A percentile compares a stretch with the other conserved stretches of the same genome.
Evolutionary conservation across 2,329 filamentous ascomycete genomes (phyloP).

Genomic region (Aspergillus tanneri): DNA sequence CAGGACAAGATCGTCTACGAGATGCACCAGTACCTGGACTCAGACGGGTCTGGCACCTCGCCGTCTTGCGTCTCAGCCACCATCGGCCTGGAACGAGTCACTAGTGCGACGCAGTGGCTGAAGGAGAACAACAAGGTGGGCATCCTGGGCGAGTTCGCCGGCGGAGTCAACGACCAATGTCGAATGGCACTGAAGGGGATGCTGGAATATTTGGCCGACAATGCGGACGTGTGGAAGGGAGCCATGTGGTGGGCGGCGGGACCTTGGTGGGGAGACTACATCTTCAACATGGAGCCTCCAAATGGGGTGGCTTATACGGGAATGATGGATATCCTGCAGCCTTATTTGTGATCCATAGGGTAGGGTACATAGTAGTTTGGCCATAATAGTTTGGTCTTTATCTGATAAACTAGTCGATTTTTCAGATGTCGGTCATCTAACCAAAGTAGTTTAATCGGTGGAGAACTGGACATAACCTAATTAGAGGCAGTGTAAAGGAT

Average conservation of each 20-base stretch:
- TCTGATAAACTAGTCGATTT: background rate
- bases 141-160: constrained; percentile 56
- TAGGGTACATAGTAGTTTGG: too few relatives aligned
- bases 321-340: constrained; percentile 28
- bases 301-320: constrained; percentile 44
- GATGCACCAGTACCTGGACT: constrained; percentile 63
- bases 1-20: constrained; percentile 57
- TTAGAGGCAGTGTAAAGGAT: too few relatives aligned
- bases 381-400: background rate
- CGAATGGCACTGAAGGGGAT: constrained; percentile 49
- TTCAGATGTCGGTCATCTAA: too few relatives aligned
- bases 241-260: constrained; percentile 58
- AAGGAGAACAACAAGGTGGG: constrained; percentile 53
- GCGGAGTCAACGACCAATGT: constrained; percentile 51
- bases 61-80: constrained; percentile 52
- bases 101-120: constrained; percentile 54
- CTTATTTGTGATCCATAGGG: constrained; percentile 26
- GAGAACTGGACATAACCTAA: too few relatives aligned
- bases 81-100: constrained; percentile 55
- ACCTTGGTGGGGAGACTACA: constrained; percentile 52
- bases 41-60: constrained; percentile 54
- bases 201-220: constrained; percentile 49
- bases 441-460: too few relatives aligned
- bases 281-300: constrained; percentile 52
- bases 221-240: constrained; percentile 56